These are phyloP conservation scores for Trichoderma sp. DNA, from an alignment of 2,329 filamentous ascomycete species.

Conservation along the genomic window DNA sequence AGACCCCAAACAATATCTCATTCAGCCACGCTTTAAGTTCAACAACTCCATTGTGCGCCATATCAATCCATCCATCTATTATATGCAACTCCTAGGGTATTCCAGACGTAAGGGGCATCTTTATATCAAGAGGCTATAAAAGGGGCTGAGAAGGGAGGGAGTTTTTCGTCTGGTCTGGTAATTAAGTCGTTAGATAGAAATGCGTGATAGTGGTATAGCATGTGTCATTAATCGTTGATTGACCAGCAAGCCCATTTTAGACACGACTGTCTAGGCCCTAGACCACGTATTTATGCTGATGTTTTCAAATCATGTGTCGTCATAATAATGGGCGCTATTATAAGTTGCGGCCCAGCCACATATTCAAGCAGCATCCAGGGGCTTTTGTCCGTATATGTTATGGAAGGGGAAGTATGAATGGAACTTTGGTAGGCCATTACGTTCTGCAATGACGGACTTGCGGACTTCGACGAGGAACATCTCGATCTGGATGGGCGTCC, in stretches of 20 bases:
- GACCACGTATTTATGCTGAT: background rate
- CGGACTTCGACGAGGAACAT: slow-evolving; percentile 44
- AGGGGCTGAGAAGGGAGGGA: background rate
- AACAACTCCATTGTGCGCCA: background rate
- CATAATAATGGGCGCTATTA: background rate
- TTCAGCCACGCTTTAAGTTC: background rate
- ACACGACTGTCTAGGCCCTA: background rate
- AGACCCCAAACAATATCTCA: background rate
- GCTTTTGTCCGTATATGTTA: slow-evolving; percentile 40
- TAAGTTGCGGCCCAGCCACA: background rate
- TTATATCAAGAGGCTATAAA: background rate
- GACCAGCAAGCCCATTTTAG: background rate
- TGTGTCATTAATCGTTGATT: background rate
- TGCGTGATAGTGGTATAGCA: background rate
- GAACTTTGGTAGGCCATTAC: slow-evolving; percentile 33
- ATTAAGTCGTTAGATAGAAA: background rate
- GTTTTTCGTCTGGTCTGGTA: background rate
- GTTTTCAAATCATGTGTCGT: background rate
- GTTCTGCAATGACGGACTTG: slow-evolving; percentile 35
- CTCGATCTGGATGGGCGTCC: slow-evolving; percentile 42
- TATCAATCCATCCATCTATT: background rate
- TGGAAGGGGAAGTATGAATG: slow-evolving; percentile 43
- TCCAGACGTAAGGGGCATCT: background rate
- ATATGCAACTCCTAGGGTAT: background rate
- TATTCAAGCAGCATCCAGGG: slow-evolving; percentile 23